Base-by-base conservation (phyloP, 805 yeast species). In the Starmerella geochares region DNA sequence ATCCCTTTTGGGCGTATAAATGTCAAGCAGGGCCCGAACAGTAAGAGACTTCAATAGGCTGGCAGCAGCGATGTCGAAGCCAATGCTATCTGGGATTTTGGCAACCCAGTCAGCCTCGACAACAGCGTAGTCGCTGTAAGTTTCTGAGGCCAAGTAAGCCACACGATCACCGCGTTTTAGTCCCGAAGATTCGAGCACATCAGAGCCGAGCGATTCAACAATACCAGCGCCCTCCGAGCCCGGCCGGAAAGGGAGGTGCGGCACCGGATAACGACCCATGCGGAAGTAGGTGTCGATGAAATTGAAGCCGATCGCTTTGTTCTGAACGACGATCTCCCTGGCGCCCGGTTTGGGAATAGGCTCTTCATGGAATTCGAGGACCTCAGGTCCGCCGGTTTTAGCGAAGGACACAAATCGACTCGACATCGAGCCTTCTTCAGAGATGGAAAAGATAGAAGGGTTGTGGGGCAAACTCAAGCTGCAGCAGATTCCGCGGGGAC, bases 211-310 rank as follows among this genome's bases (percentile, higher is more conserved):
- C 25, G 69, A 73, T 23, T 74, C 55, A 25, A 78, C 71, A 44
- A 67, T 69, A 36, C 68, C 71, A 3, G 83, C 81, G 32, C 76
- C 75, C 46, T 76, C 73, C 59, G 81, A 72, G 64, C 84, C 75
- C 13, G 74, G 70, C 52, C 86, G 72, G 21, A 95, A 95, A 0
- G 97, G 96, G 27, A 58, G 50, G 14, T 29, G 2, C 25, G 67
- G 60, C 13, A 71, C 59, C 8, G 85, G 82, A 61, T 88, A 88
- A 4, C 82, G 60, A 4, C 96, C 96, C 46, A 68, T 75, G 62
- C 96, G 76, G 70, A 83, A 85, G 67, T 87, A 88, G 4, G 79
- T 71, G 60, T 88, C 96, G 56, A 86, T 82, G 69, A 76, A 83
- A 58, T 86, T 86, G 60, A 86, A 69, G 31, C 97, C 97, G 10